Base-by-base conservation (phyloP, 768 basidiomycete genomes). In the Podaxis sp. region DNA sequence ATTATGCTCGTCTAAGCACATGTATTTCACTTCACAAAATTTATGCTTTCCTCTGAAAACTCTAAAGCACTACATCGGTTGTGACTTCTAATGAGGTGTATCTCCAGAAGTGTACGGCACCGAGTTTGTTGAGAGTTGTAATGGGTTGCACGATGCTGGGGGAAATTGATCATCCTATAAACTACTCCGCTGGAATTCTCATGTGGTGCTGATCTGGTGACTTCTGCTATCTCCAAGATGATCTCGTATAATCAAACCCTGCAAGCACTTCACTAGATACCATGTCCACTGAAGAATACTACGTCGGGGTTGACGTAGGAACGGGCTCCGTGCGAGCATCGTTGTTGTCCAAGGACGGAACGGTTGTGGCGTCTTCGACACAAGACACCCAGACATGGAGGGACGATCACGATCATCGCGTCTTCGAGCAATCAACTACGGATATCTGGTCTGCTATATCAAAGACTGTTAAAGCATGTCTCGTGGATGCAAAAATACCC, bases 361-460 rank as follows among this genome's bases (percentile, higher is more conserved):
- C 77, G 35, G 80, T 94, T 59, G 75, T 88, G 55, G 90, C 93
- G 4, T 91, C 94, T 37, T 85, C 87, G 65, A 89, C 89, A 55
- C 85, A 91, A 69, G 82, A 85, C 21, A 98, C 89, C n/a, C 79
- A 77, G 56, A 98, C 95, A 9, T 95, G 84, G 79, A 88, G 96
- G 64, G 90, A 94, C 76, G 78, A 84, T 1, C 70, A 81, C 35
- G 93, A 98, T 80, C 87, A 93, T 70, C 82, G 89, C 59, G 95
- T 98, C 76, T 99, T 97, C 72, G 97, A 99, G 73, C 97, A 99
- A 73, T 96, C 94, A 35, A 93, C 94, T 0, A 75, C 77, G 23
- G 84, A 98, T 68, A 95, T 97, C 74, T 95, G 93, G 95, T 71
- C 75, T 6, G 80, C 82, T 55, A 87, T 93, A 59, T 82, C 82